phyloP scores from a whole-genome alignment of 257 asterid species.

The Solanum virginianum region DNA sequence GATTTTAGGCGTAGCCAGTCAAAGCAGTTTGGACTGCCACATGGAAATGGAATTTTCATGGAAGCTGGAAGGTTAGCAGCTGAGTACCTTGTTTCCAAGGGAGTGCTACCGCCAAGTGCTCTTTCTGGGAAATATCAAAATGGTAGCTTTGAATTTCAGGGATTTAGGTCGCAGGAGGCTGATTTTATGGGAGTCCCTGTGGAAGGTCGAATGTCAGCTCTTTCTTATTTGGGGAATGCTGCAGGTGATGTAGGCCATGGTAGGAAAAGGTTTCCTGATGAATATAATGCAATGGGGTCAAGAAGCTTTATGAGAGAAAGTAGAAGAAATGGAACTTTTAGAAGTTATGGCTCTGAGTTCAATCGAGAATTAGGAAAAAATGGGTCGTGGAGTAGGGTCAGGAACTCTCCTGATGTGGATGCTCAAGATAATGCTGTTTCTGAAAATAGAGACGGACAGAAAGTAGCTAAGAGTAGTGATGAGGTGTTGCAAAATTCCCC shows the following conservation, averaged over 20 bases:
- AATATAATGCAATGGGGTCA: conserved; percentile 27
- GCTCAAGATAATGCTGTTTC: conserved; percentile 27
- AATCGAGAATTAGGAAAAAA: conserved; percentile 43
- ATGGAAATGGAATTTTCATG: conserved; percentile 45
- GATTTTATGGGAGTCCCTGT: conserved; percentile 2
- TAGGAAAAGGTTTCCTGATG: conserved; percentile 49
- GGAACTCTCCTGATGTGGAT: conserved; percentile 27
- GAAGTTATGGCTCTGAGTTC: conserved; percentile 37
- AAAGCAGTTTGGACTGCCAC: conserved; percentile 43
- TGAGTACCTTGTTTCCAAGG: conserved; percentile 73
- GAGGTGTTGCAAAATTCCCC: conserved; percentile 21
- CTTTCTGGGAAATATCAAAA: conserved; percentile 60
- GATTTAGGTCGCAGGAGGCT: conserved; percentile 29
- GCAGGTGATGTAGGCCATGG: conserved; percentile 29
- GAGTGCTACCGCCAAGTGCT: conserved; percentile 56
- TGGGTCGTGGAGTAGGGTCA: conserved; percentile 43
- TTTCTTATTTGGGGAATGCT: conserved; percentile 44
- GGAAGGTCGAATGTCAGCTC: conserved; percentile 44
- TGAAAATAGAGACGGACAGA: conserved; percentile 26
- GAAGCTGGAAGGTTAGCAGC: conserved; percentile 95
- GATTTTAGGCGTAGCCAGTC: conserved; percentile 60
- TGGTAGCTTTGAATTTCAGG: conserved; percentile 25
- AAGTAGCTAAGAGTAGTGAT: conserved; percentile 23
- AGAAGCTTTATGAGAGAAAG: conserved; percentile 41
- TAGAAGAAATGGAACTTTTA: conserved; percentile 46